Evolutionary conservation across 257 asterid species (phyloP), one percentile per base, ranked within the genome.

Genomic region (Plantago major): DNA sequence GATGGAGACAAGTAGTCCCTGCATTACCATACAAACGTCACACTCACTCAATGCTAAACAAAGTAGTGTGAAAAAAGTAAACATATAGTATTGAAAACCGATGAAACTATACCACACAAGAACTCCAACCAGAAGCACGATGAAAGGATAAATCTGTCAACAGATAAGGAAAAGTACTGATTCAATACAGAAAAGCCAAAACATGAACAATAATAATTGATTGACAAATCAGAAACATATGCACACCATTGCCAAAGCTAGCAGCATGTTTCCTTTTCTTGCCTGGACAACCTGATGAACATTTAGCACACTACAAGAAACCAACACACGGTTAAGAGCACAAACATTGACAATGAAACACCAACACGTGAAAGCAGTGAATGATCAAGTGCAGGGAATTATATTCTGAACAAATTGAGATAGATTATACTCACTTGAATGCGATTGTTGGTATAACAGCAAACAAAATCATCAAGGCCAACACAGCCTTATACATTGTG

Each of bases 1-100:
- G 77, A 67, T 48, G 98, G 95, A 71, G 98, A 92, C 67, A 92
- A 69, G 73, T 86, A 81, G 75, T 83, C 78, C 98, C 98, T 89
- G 83, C 68, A 77, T 33, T 33, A 33, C 40, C 40, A 33, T 4
- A 33, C 40, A 33, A 1, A 11, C 43, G 49, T 43, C 12, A 68
- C 40, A 59, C 74, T 11, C 78, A 67, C 22, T 52, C 22, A 48
- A 17, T 46, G 58, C 62, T 64, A 73, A 54, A 50, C 28, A 57
- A 11, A 30, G 43, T 28, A 10, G 28, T 65, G 33, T n/a, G 51
- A 18, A 58, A 33, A 26, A 47, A 47, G 14, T 3, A 49, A 16
- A 3, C 26, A 22, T 22, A 22, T 22, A 22, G 26, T 42, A n/a
- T 7, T 6, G 46, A 67, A 65, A 16, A 46, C 11, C 60, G 63